Percentiles rank a stretch among this genome's conserved stretches.
Conservation (phyloP, 345 rosid genomes). For the Cardiospermum halicacabum region DNA sequence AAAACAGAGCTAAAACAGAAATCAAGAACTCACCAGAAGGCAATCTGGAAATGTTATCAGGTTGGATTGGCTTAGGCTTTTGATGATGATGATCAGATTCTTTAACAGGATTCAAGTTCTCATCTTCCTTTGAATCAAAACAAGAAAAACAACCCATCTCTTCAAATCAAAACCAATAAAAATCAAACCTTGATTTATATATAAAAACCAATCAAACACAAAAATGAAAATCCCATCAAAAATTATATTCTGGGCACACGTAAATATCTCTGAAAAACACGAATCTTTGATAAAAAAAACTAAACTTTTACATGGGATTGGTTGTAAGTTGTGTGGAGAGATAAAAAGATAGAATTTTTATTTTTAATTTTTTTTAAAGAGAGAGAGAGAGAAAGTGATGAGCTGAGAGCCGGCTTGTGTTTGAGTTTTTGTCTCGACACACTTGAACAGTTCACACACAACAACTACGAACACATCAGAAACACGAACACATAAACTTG, state of each 20-base stretch:
- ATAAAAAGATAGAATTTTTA: not conserved
- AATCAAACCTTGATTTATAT: not conserved
- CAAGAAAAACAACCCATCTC: constrained; percentile 93
- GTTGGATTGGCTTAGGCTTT: constrained; percentile 43
- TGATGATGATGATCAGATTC: constrained; percentile 52
- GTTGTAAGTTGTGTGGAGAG: constrained; percentile 11
- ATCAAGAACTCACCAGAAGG: constrained; percentile 60
- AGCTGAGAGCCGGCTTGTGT: constrained; percentile 24
- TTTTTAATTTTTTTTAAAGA: no score
- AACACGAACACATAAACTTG: not conserved
- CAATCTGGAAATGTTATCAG: constrained; percentile 57
- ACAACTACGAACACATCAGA: not conserved
- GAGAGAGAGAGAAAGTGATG: not conserved
- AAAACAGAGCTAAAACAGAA: not conserved
- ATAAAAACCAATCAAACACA: not conserved
- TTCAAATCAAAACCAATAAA: constrained; percentile 19
- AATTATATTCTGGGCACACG: not conserved
- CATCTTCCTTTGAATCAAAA: constrained; percentile 84
- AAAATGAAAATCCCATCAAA: constrained; percentile 22
- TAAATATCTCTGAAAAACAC: not conserved
- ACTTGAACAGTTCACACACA: constrained; percentile 15
- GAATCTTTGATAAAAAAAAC: constrained; percentile 16
- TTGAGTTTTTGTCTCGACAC: constrained; percentile 22
- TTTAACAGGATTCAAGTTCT: constrained; percentile 59
- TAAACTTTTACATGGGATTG: not conserved